Conservation (phyloP, 2,329 filamentous ascomycete species). For the Alternaria postmessia region DNA sequence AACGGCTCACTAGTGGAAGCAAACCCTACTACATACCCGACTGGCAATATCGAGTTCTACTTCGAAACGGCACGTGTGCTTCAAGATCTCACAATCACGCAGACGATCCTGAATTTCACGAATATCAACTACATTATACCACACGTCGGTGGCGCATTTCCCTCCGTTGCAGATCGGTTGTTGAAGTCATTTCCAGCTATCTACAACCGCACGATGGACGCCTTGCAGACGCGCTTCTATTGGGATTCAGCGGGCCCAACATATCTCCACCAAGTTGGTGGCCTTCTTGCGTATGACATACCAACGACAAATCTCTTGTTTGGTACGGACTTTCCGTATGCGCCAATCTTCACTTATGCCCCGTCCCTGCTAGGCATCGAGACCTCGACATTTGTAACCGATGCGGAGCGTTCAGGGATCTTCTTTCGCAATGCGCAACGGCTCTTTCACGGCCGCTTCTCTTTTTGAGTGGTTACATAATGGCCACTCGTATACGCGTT, state of each 20-base stretch:
- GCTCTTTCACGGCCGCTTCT: neutral
- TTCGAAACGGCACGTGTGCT: conserved; percentile 21
- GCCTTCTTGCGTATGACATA: conserved; percentile 14
- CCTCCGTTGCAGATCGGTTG: conserved; percentile 9
- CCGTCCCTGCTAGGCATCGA: conserved; percentile 2
- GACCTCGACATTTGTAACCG: conserved; percentile 2
- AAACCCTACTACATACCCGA: conserved; percentile 9
- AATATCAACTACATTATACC: conserved; percentile 18
- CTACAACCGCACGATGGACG: neutral
- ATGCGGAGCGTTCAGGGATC: neutral
- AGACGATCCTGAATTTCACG: conserved; percentile 15
- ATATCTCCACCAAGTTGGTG: conserved; percentile 14
- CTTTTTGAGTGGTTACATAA: neutral
- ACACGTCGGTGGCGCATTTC: conserved; percentile 18
- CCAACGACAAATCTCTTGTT: conserved; percentile 10
- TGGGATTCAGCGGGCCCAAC: conserved; percentile 4
- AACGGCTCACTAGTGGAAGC: neutral
- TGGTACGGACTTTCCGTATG: conserved; percentile 17
- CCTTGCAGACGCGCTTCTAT: neutral
- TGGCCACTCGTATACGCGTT: neutral
- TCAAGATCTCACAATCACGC: conserved; percentile 12
- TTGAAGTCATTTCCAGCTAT: conserved; percentile 7
- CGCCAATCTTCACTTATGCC: conserved; percentile 8
- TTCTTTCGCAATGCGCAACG: neutral
- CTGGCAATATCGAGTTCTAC: conserved; percentile 19